Percentiles rank a stretch among this genome's conserved stretches.
Evolutionary conservation across 306 rosid genomes (phyloP).

Genomic region (Lablab purpureus): DNA sequence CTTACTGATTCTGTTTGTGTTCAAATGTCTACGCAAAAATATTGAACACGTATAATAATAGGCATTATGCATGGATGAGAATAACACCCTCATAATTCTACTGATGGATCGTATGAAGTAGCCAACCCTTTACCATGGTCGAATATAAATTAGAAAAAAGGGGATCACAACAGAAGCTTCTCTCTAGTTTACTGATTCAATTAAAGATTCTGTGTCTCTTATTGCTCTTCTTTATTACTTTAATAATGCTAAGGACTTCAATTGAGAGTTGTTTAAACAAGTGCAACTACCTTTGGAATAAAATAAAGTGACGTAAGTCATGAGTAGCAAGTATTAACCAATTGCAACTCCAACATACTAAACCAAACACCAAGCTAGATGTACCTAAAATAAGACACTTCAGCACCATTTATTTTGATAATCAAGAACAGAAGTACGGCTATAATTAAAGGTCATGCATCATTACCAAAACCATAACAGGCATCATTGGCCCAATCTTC

Average conservation of each 20-base stretch:
- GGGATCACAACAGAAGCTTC: background rate
- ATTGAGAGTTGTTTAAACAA: conserved; percentile 11
- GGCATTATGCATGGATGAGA: background rate
- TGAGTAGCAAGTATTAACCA: background rate
- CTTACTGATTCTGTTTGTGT: conserved; percentile 12
- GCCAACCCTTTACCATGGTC: conserved; percentile 4
- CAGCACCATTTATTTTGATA: background rate
- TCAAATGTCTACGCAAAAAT: background rate
- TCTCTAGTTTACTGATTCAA: background rate
- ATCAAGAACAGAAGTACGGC: background rate
- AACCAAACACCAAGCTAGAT: conserved; percentile 19
- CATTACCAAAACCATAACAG: conserved; percentile 41
- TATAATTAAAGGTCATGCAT: conserved; percentile 4
- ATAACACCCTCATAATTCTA: background rate
- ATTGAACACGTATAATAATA: background rate
- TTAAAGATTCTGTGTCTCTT: background rate
- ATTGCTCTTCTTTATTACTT: background rate
- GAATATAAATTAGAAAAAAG: background rate
- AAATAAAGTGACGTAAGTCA: conserved; percentile 14
- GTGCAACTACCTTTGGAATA: conserved; percentile 11
- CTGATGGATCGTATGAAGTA: background rate
- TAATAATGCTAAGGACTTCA: conserved; percentile 5
- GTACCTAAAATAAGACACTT: background rate
- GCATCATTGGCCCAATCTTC: background rate
- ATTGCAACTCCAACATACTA: conserved; percentile 17